These are phyloP conservation scores for Pestalotiopsis fici DNA, from an alignment of 2,329 filamentous ascomycete genomes.

Conservation along the genomic window DNA sequence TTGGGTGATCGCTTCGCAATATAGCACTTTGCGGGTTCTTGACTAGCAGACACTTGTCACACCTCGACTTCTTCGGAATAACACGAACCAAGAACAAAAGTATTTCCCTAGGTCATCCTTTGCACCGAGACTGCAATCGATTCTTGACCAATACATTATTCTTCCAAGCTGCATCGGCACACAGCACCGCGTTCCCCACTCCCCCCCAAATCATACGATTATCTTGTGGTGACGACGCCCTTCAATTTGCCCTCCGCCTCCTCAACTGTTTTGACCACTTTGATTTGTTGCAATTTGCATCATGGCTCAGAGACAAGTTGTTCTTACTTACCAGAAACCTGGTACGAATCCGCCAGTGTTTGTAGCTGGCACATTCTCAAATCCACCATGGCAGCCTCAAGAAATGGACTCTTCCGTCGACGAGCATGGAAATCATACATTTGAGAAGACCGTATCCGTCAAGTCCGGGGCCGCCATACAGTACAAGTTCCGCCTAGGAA, in stretches of 20 bases:
- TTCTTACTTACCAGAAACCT: slow-evolving; percentile 61
- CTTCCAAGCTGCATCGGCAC: not conserved
- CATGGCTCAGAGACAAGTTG: slow-evolving; percentile 39
- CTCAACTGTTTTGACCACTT: not conserved
- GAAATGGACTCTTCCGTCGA: slow-evolving; percentile 63
- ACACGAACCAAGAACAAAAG: not conserved
- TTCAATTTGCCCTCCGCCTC: not conserved
- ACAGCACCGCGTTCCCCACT: not conserved
- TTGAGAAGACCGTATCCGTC: slow-evolving; percentile 56
- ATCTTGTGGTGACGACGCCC: not conserved
- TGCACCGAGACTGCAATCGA: not conserved
- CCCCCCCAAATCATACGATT: not conserved
- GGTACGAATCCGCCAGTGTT: slow-evolving; percentile 68
- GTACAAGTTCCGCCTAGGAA: slow-evolving; percentile 74
- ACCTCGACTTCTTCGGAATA: not conserved
- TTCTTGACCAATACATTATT: not conserved
- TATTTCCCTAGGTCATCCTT: not conserved
- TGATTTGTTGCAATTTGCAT: not conserved
- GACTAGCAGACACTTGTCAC: not conserved
- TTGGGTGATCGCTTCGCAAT: not conserved
- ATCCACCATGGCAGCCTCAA: slow-evolving; percentile 65
- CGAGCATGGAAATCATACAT: slow-evolving; percentile 56
- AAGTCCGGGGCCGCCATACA: slow-evolving; percentile 62
- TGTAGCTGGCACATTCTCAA: slow-evolving; percentile 68
- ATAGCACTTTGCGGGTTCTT: not conserved